A percentile compares a stretch with the other conserved stretches of the same genome.
These are phyloP conservation scores for Volvox carteri DNA, from an alignment of 163 green algal species.

Conservation along the genomic window DNA sequence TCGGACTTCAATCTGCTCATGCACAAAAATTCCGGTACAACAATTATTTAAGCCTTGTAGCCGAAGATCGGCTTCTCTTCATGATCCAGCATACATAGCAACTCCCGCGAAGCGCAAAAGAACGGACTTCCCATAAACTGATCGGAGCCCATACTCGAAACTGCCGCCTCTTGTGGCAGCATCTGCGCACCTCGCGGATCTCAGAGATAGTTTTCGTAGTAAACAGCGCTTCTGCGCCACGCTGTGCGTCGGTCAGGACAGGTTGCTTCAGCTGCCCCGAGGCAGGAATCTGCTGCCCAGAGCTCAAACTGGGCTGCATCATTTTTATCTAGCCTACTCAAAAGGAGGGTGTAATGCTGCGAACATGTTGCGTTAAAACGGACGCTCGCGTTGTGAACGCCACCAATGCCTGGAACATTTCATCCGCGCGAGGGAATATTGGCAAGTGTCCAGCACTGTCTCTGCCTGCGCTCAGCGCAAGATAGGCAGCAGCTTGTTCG, in stretches of 20 bases:
- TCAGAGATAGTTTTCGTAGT: conserved; percentile 87
- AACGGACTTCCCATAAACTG: background rate
- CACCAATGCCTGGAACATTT: too few species aligned
- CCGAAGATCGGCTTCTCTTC: too few species aligned
- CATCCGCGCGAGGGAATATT: too few species aligned
- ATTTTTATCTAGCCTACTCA: background rate
- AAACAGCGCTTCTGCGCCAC: conserved; percentile 86
- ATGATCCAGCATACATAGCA: too few species aligned
- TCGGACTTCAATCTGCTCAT: conserved; percentile 85
- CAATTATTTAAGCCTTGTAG: too few species aligned
- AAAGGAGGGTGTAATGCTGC: background rate
- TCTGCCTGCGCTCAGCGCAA: too few species aligned
- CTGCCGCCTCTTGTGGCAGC: background rate
- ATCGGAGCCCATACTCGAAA: background rate
- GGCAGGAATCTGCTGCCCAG: background rate
- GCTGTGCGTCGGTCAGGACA: conserved; percentile 52
- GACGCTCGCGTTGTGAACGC: background rate
- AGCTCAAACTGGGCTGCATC: conserved; percentile 1
- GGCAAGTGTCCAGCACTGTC: too few species aligned
- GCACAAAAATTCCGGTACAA: conserved; percentile 13
- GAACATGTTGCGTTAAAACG: background rate
- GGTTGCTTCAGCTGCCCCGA: conserved; percentile 25
- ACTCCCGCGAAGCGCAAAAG: background rate
- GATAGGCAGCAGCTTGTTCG: too few species aligned
- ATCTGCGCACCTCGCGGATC: conserved; percentile 79